phyloP scores from a whole-genome alignment of 192 early-diverging fungal genomes.

The Coemansia furcata region DNA sequence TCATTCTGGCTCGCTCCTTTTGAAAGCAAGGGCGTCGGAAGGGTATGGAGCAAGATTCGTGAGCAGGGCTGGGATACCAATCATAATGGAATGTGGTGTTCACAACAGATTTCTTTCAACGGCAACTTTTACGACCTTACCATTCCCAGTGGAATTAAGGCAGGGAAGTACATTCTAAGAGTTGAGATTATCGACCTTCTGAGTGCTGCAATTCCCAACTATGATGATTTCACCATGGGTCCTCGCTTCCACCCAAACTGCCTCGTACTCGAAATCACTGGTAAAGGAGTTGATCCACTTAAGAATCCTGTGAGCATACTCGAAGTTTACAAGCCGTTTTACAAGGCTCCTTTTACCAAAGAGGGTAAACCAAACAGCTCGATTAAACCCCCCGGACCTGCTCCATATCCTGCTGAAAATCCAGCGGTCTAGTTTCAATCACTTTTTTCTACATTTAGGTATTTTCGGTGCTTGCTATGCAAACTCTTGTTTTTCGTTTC shows the following conservation, averaged over 20 bases:
- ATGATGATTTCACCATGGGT: not conserved
- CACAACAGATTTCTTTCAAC: not conserved
- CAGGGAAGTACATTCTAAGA: not conserved
- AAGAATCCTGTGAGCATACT: not conserved
- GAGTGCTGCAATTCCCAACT: not conserved
- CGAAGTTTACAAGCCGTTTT: not conserved
- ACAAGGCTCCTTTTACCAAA: not conserved
- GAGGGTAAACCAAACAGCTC: too few species aligned
- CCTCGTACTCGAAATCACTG: not conserved
- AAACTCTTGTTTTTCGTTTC: too few species aligned
- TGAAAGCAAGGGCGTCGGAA: not conserved
- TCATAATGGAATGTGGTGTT: not conserved
- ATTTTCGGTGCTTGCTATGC: too few species aligned
- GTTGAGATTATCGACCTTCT: not conserved
- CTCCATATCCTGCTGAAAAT: too few species aligned
- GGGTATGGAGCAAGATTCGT: not conserved
- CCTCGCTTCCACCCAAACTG: not conserved
- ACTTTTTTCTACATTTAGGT: too few species aligned
- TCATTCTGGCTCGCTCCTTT: not conserved
- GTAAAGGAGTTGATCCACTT: not conserved
- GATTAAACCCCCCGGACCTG: too few species aligned
- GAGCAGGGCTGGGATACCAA: not conserved
- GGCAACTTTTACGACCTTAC: not conserved
- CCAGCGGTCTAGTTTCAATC: too few species aligned
- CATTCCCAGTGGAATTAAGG: not conserved